phyloP scores from a whole-genome alignment of 192 early-diverging fungal genomes.

The Obelidium mucronatum region DNA sequence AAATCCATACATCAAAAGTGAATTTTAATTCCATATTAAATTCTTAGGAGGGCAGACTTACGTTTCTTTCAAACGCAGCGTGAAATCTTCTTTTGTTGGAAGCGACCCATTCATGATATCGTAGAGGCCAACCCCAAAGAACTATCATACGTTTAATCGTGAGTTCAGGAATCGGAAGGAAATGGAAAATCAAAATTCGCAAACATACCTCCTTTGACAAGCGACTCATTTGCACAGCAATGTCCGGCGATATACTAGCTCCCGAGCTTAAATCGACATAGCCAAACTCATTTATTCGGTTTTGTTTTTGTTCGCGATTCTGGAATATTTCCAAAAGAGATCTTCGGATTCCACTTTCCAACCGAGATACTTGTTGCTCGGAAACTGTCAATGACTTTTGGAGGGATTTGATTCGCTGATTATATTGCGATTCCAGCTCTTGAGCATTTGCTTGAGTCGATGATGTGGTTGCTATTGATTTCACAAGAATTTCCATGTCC shows the following conservation, averaged over 20 bases:
- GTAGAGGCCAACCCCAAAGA: background rate
- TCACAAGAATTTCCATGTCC: background rate
- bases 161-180: background rate
- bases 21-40: background rate
- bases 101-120: background rate
- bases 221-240: slow-evolving; percentile 1
- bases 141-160: too few relatives aligned
- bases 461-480: background rate
- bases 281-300: background rate
- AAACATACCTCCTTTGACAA: slow-evolving; percentile 5
- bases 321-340: background rate
- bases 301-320: background rate
- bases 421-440: background rate
- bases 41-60: too few relatives aligned
- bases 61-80: background rate
- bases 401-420: background rate
- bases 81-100: background rate
- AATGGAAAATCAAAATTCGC: background rate
- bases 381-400: background rate
- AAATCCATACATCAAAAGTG: background rate
- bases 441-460: background rate
- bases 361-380: background rate
- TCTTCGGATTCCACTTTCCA: background rate
- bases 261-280: background rate
- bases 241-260: background rate